A percentile compares a stretch with the other conserved stretches of the same genome.
Conservation (phyloP, 805 yeast species). For the Barnettozyma sucrosica region DNA sequence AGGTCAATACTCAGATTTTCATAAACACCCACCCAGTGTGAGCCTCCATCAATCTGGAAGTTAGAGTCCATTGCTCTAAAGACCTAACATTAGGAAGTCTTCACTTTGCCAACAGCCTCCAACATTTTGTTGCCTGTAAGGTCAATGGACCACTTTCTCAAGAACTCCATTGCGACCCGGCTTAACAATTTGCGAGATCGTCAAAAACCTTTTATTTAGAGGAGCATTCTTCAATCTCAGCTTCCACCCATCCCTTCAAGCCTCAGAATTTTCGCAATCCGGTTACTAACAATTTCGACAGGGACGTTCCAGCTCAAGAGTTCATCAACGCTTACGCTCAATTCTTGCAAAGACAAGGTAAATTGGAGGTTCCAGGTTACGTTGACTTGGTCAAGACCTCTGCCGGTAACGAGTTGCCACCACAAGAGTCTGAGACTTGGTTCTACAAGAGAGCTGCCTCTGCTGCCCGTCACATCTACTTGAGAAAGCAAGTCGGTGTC, state of each 20-base stretch:
- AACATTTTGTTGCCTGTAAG: no score
- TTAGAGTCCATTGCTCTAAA: no score
- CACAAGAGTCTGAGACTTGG: constrained; percentile 99
- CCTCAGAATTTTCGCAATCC: neutral
- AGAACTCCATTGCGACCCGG: no score
- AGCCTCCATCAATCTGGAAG: no score
- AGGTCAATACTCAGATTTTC: neutral
- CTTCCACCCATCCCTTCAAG: neutral
- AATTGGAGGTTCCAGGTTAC: constrained; percentile 99
- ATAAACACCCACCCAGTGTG: neutral
- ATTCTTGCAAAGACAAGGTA: constrained; percentile 99
- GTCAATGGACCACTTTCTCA: no score
- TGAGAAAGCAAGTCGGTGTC: constrained; percentile 98
- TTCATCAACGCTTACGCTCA: constrained; percentile 99
- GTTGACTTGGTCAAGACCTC: constrained; percentile 99
- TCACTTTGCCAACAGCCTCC: no score
- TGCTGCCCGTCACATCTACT: constrained; percentile 99
- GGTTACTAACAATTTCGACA: constrained; percentile 33
- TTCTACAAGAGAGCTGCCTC: constrained; percentile 99
- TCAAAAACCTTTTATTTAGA: no score
- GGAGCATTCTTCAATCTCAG: neutral
- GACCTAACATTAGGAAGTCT: no score
- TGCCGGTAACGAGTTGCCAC: constrained; percentile 98
- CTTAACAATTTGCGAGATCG: no score
- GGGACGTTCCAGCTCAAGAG: constrained; percentile 99